Base-by-base conservation (phyloP, 169 alveolate genomes). In the Plasmodium blacklocki region DNA sequence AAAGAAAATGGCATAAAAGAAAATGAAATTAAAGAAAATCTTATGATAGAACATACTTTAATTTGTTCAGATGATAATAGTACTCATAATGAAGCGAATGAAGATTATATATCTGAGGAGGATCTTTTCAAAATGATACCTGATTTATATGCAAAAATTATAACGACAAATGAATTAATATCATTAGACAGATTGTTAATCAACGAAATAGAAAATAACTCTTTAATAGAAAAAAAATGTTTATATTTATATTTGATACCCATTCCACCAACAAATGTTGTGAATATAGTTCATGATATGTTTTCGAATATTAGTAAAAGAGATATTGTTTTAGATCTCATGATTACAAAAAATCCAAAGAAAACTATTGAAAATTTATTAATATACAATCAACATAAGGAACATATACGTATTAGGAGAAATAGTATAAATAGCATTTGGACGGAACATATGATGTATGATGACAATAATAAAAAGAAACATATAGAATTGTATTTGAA, bases 231-330 rank as follows among this genome's bases (percentile, higher is more conserved):
- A 52, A 86, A 86, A 26, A 86, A 86, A 56, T 59, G 43, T 43
- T 63, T 86, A 56, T 86, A 72, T 23, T 73, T 86, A 39, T 86
- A 86, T 66, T 64, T 86, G 62, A 71, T 86, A 32, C 92, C 92
- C 23, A 86, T 86, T 60, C 92, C 92, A 11, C 92, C 92, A 15
- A 72, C 86, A 7, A 86, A 86, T 21, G 74, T 86, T 21, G 88
- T 86, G 18, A 72, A 86, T 43, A 47, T 23, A 58, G 62, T 86
- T 26, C 88, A 86, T 60, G 92, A 86, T 29, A 86, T 86, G 92
- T 86, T 86, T 72, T 4, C 68, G 18, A 18, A 54, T 71, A 62
- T 86, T 19, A 71, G 75, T 49, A 86, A 72, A 56, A 56, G 73
- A 9, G 92, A 86, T 52, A 86, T 86, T 2, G 88, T 86, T 49